Conservation (phyloP, 257 asterid genomes). For the Verbascum thapsus region DNA sequence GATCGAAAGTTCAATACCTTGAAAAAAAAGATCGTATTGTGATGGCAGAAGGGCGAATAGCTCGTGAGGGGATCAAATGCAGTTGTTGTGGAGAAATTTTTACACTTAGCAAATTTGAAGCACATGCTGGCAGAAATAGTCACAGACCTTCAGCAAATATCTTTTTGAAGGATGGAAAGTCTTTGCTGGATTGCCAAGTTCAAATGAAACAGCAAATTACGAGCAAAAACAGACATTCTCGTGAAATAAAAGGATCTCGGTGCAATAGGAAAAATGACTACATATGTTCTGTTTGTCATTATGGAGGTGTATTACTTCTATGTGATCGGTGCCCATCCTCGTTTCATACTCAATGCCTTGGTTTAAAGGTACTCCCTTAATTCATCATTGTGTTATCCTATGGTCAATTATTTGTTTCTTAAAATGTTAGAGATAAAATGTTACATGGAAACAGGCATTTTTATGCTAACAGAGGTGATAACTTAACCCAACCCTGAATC, state of each 20-base stretch:
- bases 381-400: slow-evolving; percentile 12
- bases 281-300: slow-evolving; percentile 82
- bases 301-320: slow-evolving; percentile 77
- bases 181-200: slow-evolving; percentile 67
- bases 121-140: slow-evolving; percentile 70
- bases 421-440: too few relatives aligned
- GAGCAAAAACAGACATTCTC: slow-evolving; percentile 22
- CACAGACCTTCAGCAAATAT: slow-evolving; percentile 64
- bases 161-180: slow-evolving; percentile 79
- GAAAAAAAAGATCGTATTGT: slow-evolving; percentile 35
- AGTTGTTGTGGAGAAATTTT: slow-evolving; percentile 62
- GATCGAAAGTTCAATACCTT: slow-evolving; percentile 65
- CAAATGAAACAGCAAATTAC: slow-evolving; percentile 41
- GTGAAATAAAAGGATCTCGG: slow-evolving; percentile 29
- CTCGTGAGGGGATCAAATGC: slow-evolving; percentile 89
- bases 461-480: too few relatives aligned
- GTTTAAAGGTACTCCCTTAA: slow-evolving; percentile 60
- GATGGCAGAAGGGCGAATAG: slow-evolving; percentile 64
- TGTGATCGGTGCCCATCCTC: slow-evolving; percentile 96
- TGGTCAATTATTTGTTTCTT: too few relatives aligned
- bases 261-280: slow-evolving; percentile 48
- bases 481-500: too few relatives aligned
- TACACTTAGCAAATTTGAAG: slow-evolving; percentile 60
- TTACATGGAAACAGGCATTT: too few relatives aligned
- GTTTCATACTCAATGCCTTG: slow-evolving; percentile 77